phyloP scores from a whole-genome alignment of 768 basidiomycete genomes.

The Clitopilus hobsonii region DNA sequence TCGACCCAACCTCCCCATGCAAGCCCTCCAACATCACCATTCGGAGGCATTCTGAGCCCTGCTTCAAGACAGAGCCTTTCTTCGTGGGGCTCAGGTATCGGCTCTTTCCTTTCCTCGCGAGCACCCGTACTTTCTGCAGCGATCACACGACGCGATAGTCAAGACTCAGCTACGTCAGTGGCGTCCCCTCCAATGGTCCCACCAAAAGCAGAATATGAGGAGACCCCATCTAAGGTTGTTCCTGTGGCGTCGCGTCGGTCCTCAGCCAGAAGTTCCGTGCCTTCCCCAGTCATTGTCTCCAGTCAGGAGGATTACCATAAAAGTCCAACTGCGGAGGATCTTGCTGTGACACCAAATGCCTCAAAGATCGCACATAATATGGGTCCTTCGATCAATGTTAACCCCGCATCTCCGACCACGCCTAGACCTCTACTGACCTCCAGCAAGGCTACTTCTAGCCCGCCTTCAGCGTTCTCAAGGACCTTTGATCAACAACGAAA shows the following conservation, averaged over 20 bases:
- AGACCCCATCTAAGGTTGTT: not conserved
- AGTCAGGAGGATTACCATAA: not conserved
- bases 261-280: not conserved
- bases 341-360: not conserved
- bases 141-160: constrained; percentile 7
- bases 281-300: not conserved
- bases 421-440: not conserved
- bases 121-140: constrained; percentile 8
- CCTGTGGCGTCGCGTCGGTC: constrained; percentile 1
- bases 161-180: constrained; percentile 26
- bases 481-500: no score
- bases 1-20: not conserved
- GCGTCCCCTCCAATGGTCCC: not conserved
- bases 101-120: constrained; percentile 41
- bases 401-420: not conserved
- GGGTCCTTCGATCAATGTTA: not conserved
- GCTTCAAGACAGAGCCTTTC: constrained; percentile 23
- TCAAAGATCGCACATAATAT: not conserved
- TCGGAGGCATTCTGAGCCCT: not conserved
- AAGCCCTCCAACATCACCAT: not conserved
- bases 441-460: not conserved
- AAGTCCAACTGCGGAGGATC: not conserved
- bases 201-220: not conserved
- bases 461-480: no score
- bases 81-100: constrained; percentile 40